Conservation (phyloP, 2,329 filamentous ascomycete species). For the Didymella arachidicola region DNA sequence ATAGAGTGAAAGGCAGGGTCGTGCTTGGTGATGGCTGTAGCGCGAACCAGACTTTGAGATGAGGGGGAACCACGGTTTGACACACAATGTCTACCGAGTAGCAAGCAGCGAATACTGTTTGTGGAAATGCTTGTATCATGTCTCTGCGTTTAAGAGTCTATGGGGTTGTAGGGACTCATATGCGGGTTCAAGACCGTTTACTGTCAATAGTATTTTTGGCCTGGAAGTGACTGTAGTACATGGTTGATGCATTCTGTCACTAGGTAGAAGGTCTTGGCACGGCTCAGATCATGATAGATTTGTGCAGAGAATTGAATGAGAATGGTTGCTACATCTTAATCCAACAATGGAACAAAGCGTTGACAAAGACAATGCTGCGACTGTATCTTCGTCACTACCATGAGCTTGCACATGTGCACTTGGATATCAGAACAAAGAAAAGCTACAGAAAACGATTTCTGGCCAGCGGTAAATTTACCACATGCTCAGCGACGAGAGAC, state of each 20-base stretch:
- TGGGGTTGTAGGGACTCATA: no score
- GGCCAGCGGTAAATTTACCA: neutral
- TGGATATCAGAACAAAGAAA: neutral
- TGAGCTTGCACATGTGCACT: neutral
- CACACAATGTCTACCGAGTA: neutral
- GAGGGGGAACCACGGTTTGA: neutral
- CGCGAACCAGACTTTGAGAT: constrained; percentile 1
- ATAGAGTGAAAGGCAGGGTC: constrained; percentile 2
- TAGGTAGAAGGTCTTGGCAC: neutral
- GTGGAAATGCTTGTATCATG: neutral
- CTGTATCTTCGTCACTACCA: no score
- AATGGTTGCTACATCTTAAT: neutral
- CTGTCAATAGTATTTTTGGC: no score
- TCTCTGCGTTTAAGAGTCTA: no score
- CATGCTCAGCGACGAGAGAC: neutral
- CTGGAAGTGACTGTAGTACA: neutral
- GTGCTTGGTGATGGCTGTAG: neutral
- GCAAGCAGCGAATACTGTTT: neutral
- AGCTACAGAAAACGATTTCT: neutral
- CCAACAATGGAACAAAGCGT: neutral
- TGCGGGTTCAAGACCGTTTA: no score
- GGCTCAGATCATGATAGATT: neutral
- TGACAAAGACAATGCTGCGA: neutral
- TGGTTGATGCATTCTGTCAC: no score
- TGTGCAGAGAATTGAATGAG: neutral